A percentile compares a stretch with the other conserved stretches of the same genome.
phyloP scores from a whole-genome alignment of 768 basidiomycete genomes.

The Mycena metata region DNA sequence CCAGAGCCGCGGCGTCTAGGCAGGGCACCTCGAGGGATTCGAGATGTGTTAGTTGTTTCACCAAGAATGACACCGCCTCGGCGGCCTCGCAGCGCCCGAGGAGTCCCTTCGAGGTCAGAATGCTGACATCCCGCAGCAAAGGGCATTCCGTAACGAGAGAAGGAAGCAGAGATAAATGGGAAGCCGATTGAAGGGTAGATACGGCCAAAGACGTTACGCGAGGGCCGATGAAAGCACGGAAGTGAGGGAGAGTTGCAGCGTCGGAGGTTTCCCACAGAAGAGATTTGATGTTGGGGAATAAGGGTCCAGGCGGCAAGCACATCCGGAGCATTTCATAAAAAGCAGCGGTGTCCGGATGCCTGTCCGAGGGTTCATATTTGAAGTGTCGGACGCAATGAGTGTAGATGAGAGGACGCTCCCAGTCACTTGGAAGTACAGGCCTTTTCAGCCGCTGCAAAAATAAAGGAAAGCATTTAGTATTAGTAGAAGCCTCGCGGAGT shows the following conservation, averaged over 20 bases:
- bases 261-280: slow-evolving; percentile 13
- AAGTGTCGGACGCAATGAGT: slow-evolving; percentile 16
- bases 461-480: neutral
- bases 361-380: slow-evolving; percentile 7
- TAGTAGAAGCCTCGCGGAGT: neutral
- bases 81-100: neutral
- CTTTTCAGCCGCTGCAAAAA: slow-evolving; percentile 11
- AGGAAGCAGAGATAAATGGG: slow-evolving; percentile 25
- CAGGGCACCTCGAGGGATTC: slow-evolving; percentile 14
- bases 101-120: too few relatives aligned
- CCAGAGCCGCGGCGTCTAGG: slow-evolving; percentile 20
- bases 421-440: slow-evolving; percentile 20
- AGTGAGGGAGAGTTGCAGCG: slow-evolving; percentile 3
- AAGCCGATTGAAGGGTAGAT: neutral
- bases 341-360: neutral
- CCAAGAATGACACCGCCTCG: slow-evolving; percentile 19
- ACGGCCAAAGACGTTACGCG: slow-evolving; percentile 7
- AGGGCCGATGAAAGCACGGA: slow-evolving; percentile 22
- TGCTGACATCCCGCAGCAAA: slow-evolving; percentile 11
- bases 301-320: slow-evolving; percentile 6
- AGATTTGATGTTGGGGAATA: slow-evolving; percentile 21
- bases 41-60: slow-evolving; percentile 7
- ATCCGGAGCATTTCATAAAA: slow-evolving; percentile 18
- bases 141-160: slow-evolving; percentile 20
- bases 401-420: slow-evolving; percentile 19